Evolutionary conservation across 148 eudicot species (phyloP), one percentile per base, ranked within the genome.

Genomic region (Chenopodium quinoa): DNA sequence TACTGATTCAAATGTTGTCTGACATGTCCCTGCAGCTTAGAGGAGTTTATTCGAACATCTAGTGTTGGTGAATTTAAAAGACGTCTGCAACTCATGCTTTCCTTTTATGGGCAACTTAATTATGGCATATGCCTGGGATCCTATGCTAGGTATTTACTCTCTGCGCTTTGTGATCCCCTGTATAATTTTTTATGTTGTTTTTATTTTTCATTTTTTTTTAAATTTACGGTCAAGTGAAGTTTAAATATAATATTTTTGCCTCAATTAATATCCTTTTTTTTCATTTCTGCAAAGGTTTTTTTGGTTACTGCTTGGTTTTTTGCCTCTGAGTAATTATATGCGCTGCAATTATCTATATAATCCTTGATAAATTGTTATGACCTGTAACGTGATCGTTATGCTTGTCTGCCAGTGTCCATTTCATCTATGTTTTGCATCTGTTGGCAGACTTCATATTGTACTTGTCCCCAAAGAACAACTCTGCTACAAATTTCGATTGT

Each of bases 21-120:
- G 47, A 17, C 48, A n/a, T 46, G 50, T 12, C 16, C 27, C 27
- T 90, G 84, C 92, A 95, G 98, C 87, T 84, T 97, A 86, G 93
- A 91, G 89, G 99, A 97, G 84, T 94, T 97, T 81, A 84, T 94
- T 75, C 86, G 86, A 71, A 90, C 92, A 76, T 94, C 99, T 73
- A 92, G 86, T 79, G 79, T 94, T 80, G 99, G 99, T 80, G 99
- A 97, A 87, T 97, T 91, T 78, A 90, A 79, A 88, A 90, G 82
- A 82, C 95, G 97, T 64, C 87, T 97, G 56, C 94, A 90, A 88
- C 93, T 97, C 80, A 86, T 97, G 63, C 86, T 91, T 80, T 91
- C 98, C 72, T 94, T 94, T 86, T 88, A 86, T 88, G 98, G 99
- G 72, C 95, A 94, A 70, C 86, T 92, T 66, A 85, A 82, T 75